Conservation (phyloP, 495 filamentous ascomycete genomes). For the Pyronema domesticum region DNA sequence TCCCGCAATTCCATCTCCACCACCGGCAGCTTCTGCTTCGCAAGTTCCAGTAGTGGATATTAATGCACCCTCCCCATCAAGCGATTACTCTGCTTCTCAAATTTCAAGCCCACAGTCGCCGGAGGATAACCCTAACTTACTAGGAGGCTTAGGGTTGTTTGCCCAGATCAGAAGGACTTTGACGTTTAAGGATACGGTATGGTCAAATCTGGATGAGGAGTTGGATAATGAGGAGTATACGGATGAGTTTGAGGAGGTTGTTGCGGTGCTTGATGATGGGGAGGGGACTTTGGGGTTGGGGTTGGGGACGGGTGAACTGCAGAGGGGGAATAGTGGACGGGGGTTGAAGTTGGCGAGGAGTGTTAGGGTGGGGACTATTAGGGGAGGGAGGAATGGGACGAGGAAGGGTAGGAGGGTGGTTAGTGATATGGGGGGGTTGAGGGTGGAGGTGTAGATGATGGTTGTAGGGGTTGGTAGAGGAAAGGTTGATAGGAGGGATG, state of each 20-base stretch:
- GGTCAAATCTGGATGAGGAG: background rate
- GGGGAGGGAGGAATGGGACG: background rate
- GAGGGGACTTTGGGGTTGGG: background rate
- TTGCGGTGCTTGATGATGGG: background rate
- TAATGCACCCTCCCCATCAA: too few relatives aligned
- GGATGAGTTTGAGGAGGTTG: slow-evolving; percentile 5
- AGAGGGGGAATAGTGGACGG: background rate
- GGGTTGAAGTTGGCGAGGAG: background rate
- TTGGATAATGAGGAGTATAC: slow-evolving; percentile 4
- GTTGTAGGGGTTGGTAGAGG: too few relatives aligned
- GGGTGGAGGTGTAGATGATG: too few relatives aligned
- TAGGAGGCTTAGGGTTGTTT: background rate
- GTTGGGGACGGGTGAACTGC: too few relatives aligned
- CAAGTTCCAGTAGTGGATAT: too few relatives aligned
- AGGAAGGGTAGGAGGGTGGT: background rate
- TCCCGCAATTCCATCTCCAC: too few relatives aligned
- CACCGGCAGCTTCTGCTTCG: too few relatives aligned
- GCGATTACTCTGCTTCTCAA: too few relatives aligned
- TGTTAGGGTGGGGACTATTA: background rate
- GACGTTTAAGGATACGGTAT: background rate
- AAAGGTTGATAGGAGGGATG: too few relatives aligned
- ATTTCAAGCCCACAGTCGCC: too few relatives aligned
- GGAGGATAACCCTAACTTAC: too few relatives aligned
- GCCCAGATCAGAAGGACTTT: background rate
- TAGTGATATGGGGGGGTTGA: too few relatives aligned